A percentile compares a stretch with the other conserved stretches of the same genome.
Evolutionary conservation across 2,329 filamentous ascomycete species (phyloP).

Genomic region (Xylariaceae sp.): DNA sequence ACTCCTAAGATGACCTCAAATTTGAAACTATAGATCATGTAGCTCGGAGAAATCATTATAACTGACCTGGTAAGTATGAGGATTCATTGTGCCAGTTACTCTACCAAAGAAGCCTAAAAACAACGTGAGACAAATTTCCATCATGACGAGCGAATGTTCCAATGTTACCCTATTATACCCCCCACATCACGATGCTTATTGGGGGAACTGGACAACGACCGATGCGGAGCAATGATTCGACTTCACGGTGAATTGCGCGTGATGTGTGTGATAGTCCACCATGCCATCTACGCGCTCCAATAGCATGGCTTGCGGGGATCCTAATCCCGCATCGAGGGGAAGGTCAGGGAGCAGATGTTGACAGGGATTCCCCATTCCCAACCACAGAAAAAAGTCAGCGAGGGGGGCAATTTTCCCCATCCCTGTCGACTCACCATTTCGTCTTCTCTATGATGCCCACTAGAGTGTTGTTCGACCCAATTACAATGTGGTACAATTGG

Average conservation of each 20-base stretch:
- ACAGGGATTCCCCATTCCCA: conserved; percentile 10
- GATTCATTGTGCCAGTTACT: conserved; percentile 23
- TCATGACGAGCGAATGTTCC: background rate
- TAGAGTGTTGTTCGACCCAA: background rate
- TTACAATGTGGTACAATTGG: background rate
- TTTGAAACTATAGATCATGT: background rate
- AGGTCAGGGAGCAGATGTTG: conserved; percentile 15
- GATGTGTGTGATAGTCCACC: background rate
- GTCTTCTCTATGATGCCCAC: background rate
- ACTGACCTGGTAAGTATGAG: conserved; percentile 30
- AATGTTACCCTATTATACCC: conserved; percentile 2
- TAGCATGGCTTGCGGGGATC: conserved; percentile 5
- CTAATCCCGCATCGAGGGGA: conserved; percentile 17
- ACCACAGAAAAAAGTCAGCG: too few relatives aligned
- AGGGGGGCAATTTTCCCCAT: too few relatives aligned
- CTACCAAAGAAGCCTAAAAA: background rate
- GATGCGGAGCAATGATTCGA: conserved; percentile 10
- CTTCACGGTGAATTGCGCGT: background rate
- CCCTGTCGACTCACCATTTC: background rate
- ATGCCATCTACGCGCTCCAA: conserved; percentile 22
- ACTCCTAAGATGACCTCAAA: background rate
- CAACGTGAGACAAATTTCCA: background rate
- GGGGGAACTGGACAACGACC: background rate
- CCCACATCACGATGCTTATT: conserved; percentile 6
- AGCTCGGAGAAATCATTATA: background rate